Percentiles rank a stretch among this genome's conserved stretches.
phyloP scores from a whole-genome alignment of 1,284 basidiomycete genomes.

The Apiotrichum siamense region DNA sequence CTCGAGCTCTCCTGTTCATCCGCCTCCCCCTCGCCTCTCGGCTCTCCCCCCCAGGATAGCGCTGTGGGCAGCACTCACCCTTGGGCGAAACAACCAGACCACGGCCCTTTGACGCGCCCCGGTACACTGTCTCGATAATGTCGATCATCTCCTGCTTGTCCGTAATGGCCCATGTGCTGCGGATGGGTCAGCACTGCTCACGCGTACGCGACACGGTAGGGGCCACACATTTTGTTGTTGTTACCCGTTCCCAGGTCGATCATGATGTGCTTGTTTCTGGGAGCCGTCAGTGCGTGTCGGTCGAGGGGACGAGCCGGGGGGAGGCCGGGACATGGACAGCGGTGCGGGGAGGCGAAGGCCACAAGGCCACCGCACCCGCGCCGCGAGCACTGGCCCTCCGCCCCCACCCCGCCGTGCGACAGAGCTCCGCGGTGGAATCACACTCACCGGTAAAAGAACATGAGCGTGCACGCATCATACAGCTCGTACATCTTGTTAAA shows the following conservation, averaged over 20 bases:
- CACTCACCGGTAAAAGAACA: conserved; percentile 91
- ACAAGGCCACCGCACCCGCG: too few relatives aligned
- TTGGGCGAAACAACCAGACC: conserved; percentile 91
- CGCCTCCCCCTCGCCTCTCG: too few relatives aligned
- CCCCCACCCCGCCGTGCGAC: background rate
- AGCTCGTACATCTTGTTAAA: conserved; percentile 80
- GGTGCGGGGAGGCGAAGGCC: too few relatives aligned
- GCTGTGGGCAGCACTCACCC: conserved; percentile 58
- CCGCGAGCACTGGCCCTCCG: background rate
- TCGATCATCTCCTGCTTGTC: conserved; percentile 98
- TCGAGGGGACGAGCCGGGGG: too few relatives aligned
- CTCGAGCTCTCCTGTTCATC: too few relatives aligned
- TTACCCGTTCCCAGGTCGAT: conserved; percentile 99
- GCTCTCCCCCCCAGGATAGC: too few relatives aligned
- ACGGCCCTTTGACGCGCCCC: conserved; percentile 93
- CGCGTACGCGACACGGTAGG: background rate
- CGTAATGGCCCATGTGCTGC: conserved; percentile 92
- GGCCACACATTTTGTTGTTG: conserved; percentile 96
- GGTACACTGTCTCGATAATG: conserved; percentile 96
- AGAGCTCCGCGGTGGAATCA: background rate
- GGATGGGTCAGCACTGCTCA: background rate
- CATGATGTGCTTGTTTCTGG: conserved; percentile 98
- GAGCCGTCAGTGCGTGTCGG: conserved; percentile 4
- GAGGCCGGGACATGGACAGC: too few relatives aligned
- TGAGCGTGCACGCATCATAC: conserved; percentile 91